A percentile compares a stretch with the other conserved stretches of the same genome.
These are phyloP conservation scores for Eremochloa ophiuroides DNA, from an alignment of 176 grass and related monocot species.

Conservation along the genomic window DNA sequence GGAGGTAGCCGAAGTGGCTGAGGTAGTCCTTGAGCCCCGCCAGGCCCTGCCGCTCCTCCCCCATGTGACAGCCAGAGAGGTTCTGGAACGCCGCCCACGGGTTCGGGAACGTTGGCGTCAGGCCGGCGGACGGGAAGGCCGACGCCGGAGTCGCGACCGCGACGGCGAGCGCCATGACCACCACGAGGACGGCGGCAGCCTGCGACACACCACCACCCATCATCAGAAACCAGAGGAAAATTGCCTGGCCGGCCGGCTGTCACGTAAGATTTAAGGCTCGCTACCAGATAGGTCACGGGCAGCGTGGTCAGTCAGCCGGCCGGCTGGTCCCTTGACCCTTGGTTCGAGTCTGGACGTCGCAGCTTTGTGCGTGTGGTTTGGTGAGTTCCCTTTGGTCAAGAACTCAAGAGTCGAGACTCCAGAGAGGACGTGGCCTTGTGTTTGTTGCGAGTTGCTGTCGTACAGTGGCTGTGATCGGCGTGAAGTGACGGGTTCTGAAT, in stretches of 20 bases:
- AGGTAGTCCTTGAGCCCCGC: conserved; percentile 75
- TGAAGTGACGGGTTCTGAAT: not conserved
- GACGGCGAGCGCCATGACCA: not conserved
- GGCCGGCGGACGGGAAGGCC: too few relatives aligned
- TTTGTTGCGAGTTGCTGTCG: conserved; percentile 17
- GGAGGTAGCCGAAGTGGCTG: conserved; percentile 75
- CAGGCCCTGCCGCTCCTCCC: conserved; percentile 56
- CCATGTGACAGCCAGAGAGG: conserved; percentile 74
- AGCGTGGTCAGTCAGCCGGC: conserved; percentile 27
- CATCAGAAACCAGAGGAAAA: not conserved
- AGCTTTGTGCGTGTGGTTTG: not conserved
- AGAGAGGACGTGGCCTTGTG: conserved; percentile 6
- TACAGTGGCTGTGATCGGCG: not conserved
- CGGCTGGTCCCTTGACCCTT: too few relatives aligned
- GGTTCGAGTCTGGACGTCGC: conserved; percentile 5
- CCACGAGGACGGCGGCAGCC: conserved; percentile 14
- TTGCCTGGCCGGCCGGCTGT: not conserved
- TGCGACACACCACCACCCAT: not conserved
- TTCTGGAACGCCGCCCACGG: conserved; percentile 86
- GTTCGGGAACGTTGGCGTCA: conserved; percentile 44
- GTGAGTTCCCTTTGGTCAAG: conserved; percentile 26
- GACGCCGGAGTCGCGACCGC: not conserved
- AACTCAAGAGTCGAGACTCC: not conserved
- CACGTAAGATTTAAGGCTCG: conserved; percentile 30
- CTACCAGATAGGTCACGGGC: not conserved